A percentile compares a stretch with the other conserved stretches of the same genome.
Evolutionary conservation across 2,329 filamentous ascomycete genomes (phyloP).

Genomic region (Daldinia sp.): DNA sequence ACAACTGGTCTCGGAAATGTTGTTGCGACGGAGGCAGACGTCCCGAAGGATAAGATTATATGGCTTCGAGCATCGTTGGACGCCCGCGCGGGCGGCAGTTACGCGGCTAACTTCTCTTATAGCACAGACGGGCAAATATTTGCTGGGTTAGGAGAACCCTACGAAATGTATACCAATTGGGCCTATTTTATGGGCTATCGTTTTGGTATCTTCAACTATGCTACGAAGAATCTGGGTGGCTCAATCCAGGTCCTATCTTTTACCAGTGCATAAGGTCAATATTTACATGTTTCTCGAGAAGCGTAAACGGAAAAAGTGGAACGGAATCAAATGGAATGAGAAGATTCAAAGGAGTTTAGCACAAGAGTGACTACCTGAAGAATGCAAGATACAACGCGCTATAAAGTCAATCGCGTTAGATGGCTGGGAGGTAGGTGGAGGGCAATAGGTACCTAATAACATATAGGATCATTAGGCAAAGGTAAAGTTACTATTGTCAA

Average conservation of each 20-base stretch:
- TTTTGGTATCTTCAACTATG: constrained; percentile 60
- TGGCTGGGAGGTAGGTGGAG: too few species aligned
- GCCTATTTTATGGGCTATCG: constrained; percentile 59
- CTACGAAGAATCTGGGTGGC: constrained; percentile 54
- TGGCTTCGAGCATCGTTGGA: constrained; percentile 51
- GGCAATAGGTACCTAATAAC: too few species aligned
- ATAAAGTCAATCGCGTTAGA: too few species aligned
- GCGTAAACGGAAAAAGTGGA: too few species aligned
- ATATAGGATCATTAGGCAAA: too few species aligned
- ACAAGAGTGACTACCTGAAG: too few species aligned
- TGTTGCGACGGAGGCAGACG: constrained; percentile 41
- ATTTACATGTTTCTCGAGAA: too few species aligned
- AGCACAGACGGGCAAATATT: constrained; percentile 54
- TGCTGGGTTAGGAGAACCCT: constrained; percentile 45
- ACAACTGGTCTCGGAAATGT: constrained; percentile 43
- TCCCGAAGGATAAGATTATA: constrained; percentile 45
- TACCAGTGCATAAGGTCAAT: constrained; percentile 15
- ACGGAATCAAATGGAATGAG: too few species aligned
- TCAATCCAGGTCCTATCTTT: constrained; percentile 42
- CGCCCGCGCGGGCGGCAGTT: constrained; percentile 44
- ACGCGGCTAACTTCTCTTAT: constrained; percentile 51
- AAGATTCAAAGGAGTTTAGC: too few species aligned
- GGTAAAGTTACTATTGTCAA: too few species aligned
- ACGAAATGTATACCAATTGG: constrained; percentile 53
- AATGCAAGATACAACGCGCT: too few species aligned